Evolutionary conservation across 148 eudicot genomes (phyloP).

Genomic region (Polygonum aviculare): DNA sequence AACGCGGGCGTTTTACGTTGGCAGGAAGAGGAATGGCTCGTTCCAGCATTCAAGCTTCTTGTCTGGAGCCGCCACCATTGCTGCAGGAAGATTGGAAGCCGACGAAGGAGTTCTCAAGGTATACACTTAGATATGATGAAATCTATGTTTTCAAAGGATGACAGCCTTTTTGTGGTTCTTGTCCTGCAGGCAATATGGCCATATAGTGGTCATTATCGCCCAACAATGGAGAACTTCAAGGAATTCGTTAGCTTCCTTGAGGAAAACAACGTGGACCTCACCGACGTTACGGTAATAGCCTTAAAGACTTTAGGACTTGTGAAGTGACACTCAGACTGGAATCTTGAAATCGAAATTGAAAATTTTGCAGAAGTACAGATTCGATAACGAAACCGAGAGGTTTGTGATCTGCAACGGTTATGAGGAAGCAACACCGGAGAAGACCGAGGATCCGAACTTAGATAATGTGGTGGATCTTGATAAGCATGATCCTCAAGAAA

Average conservation of each 20-base stretch:
- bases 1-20: constrained; percentile 63
- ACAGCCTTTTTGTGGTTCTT: no score
- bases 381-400: background rate
- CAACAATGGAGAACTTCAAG: constrained; percentile 79
- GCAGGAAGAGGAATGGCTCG: constrained; percentile 69
- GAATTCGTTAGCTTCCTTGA: constrained; percentile 68
- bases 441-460: background rate
- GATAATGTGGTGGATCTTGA: background rate
- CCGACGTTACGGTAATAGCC: constrained; percentile 57
- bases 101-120: constrained; percentile 67
- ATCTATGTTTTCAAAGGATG: background rate
- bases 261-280: constrained; percentile 70
- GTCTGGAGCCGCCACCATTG: constrained; percentile 81
- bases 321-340: background rate
- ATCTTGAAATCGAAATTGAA: background rate
- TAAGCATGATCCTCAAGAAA: background rate
- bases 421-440: background rate
- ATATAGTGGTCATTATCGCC: constrained; percentile 88
- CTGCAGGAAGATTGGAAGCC: constrained; percentile 81
- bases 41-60: constrained; percentile 95
- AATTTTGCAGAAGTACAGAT: constrained; percentile 4
- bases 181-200: constrained; percentile 80
- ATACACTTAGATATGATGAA: background rate
- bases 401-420: constrained; percentile 4
- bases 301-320: background rate